phyloP scores from a whole-genome alignment of 2,329 filamentous ascomycete genomes.

The Colletotrichum sp. region DNA sequence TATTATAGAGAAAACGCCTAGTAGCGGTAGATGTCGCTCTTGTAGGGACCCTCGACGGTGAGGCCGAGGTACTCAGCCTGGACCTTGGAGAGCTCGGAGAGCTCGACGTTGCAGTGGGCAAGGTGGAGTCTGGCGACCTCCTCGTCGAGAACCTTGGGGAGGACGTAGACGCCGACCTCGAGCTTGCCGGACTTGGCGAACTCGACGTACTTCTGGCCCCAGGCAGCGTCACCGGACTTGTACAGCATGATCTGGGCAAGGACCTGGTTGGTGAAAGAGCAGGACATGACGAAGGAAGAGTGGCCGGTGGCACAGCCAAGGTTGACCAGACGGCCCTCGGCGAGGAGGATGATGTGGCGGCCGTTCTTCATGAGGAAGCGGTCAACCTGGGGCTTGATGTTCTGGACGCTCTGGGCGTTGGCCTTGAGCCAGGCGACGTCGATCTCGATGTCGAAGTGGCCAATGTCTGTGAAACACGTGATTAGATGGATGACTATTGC shows the following conservation, averaged over 20 bases:
- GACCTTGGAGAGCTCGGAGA: constrained; percentile 81
- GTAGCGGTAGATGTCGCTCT: constrained; percentile 77
- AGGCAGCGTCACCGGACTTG: constrained; percentile 89
- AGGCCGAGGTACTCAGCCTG: constrained; percentile 97
- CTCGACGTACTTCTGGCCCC: constrained; percentile 93
- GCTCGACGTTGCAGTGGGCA: constrained; percentile 91
- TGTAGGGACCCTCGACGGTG: constrained; percentile 87
- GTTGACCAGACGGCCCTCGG: constrained; percentile 99
- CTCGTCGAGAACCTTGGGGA: constrained; percentile 99
- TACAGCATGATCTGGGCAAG: constrained; percentile 98
- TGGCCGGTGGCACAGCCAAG: constrained; percentile 98
- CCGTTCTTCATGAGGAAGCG: constrained; percentile 94
- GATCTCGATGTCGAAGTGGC: constrained; percentile 99
- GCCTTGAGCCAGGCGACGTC: constrained; percentile 99
- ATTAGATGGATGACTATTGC: background rate
- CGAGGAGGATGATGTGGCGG: constrained; percentile 97
- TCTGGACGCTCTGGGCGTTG: constrained; percentile 90
- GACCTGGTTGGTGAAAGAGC: constrained; percentile 99
- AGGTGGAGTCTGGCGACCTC: constrained; percentile 96
- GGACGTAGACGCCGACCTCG: constrained; percentile 89
- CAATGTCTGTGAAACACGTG: constrained; percentile 72
- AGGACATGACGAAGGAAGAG: constrained; percentile 99
- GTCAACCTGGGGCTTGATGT: constrained; percentile 99
- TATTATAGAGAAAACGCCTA: constrained; percentile 42
- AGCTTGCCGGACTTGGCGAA: constrained; percentile 94